A percentile compares a stretch with the other conserved stretches of the same genome.
Conservation (phyloP, 208 protist species). For the Vickermania ingenoplastis region DNA sequence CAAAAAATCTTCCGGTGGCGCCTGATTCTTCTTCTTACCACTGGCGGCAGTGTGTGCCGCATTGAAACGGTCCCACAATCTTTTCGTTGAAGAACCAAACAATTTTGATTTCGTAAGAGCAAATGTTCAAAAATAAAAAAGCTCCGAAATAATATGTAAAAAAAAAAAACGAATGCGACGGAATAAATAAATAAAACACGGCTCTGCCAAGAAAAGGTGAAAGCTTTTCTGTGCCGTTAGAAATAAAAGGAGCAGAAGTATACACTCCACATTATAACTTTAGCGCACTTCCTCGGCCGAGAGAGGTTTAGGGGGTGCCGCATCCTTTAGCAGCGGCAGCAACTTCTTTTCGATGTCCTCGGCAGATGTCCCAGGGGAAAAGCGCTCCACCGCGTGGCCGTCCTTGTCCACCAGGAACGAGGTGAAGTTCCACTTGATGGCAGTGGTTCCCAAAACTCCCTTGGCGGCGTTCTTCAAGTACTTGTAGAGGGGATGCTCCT, state of each 20-base stretch:
- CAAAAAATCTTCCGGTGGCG: no score
- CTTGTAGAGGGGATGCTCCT: conserved; percentile 70
- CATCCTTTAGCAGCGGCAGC: conserved; percentile 9
- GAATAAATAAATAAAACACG: background rate
- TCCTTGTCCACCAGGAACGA: conserved; percentile 83
- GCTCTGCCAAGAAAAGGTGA: background rate
- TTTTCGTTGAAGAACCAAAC: no score
- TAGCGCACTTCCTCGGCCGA: background rate
- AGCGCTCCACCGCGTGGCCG: conserved; percentile 57
- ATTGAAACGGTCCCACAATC: no score
- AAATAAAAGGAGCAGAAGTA: background rate
- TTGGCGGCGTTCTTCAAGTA: conserved; percentile 75
- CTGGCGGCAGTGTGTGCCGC: no score
- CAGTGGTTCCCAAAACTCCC: conserved; percentile 33
- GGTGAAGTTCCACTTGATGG: conserved; percentile 93
- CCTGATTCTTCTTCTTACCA: no score
- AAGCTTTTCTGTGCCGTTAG: no score
- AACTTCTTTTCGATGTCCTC: conserved; percentile 57
- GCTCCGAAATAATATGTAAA: background rate
- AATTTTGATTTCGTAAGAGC: no score
- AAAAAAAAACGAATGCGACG: conserved; percentile 2
- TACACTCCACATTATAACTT: background rate
- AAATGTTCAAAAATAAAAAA: conserved; percentile 1
- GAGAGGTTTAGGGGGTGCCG: background rate
- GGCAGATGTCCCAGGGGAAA: conserved; percentile 29